Evolutionary conservation across 352 stramenopile genomes (phyloP).

Genomic region (Lagenidium giganteum): DNA sequence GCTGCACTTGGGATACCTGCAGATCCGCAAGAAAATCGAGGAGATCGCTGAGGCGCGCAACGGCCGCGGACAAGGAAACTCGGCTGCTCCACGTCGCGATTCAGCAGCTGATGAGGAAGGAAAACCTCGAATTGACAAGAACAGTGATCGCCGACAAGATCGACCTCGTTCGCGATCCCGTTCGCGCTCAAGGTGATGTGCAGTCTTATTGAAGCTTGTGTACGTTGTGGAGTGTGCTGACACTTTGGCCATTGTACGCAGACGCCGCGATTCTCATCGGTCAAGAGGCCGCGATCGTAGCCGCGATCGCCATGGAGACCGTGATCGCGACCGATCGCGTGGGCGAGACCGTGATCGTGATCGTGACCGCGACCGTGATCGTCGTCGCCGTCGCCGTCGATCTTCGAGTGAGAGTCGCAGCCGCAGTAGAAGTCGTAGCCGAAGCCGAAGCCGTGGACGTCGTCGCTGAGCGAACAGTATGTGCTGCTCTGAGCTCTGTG

Average conservation of each 20-base stretch:
- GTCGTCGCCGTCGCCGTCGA: constrained; percentile 25
- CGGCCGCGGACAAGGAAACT: constrained; percentile 12
- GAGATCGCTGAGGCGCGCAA: constrained; percentile 48
- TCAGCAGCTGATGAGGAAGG: constrained; percentile 2
- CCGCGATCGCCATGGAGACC: constrained; percentile 6
- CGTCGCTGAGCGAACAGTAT: constrained; percentile 23
- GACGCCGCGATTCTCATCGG: constrained; percentile 10
- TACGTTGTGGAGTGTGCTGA: not conserved
- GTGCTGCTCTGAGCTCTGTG: too few relatives aligned
- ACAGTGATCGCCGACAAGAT: constrained; percentile 12
- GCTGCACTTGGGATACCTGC: constrained; percentile 86
- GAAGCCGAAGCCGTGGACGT: constrained; percentile 30
- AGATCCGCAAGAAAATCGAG: constrained; percentile 83
- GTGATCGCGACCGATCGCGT: constrained; percentile 17
- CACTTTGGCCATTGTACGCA: not conserved
- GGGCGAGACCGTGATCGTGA: constrained; percentile 30
- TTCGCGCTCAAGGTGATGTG: constrained; percentile 15
- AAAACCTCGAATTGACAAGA: not conserved
- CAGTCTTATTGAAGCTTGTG: not conserved
- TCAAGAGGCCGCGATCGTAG: constrained; percentile 18
- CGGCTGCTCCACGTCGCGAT: constrained; percentile 13
- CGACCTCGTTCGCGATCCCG: constrained; percentile 19
- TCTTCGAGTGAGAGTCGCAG: constrained; percentile 19
- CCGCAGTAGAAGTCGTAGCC: constrained; percentile 29
- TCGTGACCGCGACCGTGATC: constrained; percentile 21